These are phyloP conservation scores for Cinnamomum chago DNA, from an alignment of 164 flowering plant species.

Conservation along the genomic window DNA sequence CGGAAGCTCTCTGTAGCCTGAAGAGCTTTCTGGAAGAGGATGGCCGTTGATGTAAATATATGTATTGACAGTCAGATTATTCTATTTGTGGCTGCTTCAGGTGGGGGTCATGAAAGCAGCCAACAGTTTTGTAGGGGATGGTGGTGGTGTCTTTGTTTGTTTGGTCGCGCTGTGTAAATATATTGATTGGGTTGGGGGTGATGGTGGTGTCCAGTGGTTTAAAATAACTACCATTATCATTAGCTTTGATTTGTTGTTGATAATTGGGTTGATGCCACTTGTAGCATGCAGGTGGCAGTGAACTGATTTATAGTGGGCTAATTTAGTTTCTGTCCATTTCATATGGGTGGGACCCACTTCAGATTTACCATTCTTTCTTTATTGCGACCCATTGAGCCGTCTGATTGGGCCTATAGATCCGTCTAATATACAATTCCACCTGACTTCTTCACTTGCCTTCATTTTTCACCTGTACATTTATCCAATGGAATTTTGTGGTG, in stretches of 20 bases:
- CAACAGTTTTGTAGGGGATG: conserved; percentile 13
- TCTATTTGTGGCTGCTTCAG: conserved; percentile 11
- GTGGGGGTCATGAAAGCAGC: background rate
- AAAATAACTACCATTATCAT: background rate
- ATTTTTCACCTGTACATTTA: no score
- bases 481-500: no score
- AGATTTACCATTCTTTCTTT: no score
- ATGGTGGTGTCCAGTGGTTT: background rate
- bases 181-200: background rate
- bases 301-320: no score
- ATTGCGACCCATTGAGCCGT: no score
- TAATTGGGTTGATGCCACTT: background rate
- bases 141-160: background rate
- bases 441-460: no score
- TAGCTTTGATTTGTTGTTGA: background rate
- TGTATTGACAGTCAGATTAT: background rate
- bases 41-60: conserved; percentile 16
- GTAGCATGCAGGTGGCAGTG: no score
- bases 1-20: conserved; percentile 58
- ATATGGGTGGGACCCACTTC: no score
- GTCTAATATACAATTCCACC: no score
- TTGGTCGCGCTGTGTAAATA: background rate
- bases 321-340: no score
- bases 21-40: conserved; percentile 40
- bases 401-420: no score